These are phyloP conservation scores for Oryza punctata DNA, from an alignment of 176 grass and related monocot genomes.

Conservation along the genomic window DNA sequence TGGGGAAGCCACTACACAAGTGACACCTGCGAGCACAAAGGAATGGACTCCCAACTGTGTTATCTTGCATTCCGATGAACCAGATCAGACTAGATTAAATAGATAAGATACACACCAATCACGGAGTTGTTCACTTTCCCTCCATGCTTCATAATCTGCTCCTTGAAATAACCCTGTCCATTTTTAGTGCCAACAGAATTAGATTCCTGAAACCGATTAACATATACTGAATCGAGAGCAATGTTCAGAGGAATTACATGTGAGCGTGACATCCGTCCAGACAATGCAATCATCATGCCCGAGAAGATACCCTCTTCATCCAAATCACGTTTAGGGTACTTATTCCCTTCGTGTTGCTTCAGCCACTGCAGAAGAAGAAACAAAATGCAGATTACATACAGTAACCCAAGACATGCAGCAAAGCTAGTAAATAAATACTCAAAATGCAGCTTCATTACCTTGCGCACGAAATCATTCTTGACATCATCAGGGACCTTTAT, in stretches of 20 bases:
- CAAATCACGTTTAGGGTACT: constrained; percentile 51
- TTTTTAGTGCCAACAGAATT: constrained; percentile 22
- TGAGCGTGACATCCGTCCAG: constrained; percentile 72
- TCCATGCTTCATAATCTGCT: constrained; percentile 80
- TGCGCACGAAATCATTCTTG: constrained; percentile 42
- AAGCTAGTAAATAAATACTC: not conserved
- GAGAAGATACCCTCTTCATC: constrained; percentile 51
- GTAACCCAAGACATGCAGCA: not conserved
- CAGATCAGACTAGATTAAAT: constrained; percentile 14
- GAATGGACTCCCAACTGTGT: not conserved
- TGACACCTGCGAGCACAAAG: constrained; percentile 41
- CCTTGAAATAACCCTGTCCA: constrained; percentile 61
- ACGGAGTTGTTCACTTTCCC: constrained; percentile 66
- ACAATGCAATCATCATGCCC: constrained; percentile 68
- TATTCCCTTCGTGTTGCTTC: constrained; percentile 45
- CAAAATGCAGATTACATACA: not conserved
- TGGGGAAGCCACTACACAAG: constrained; percentile 70
- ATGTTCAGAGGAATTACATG: constrained; percentile 53
- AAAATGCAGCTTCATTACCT: constrained; percentile 39
- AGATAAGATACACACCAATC: constrained; percentile 49
- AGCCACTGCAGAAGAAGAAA: constrained; percentile 61
- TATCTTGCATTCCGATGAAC: not conserved
- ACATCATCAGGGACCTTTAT: constrained; percentile 58
- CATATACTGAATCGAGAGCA: not conserved
- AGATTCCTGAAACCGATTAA: not conserved